A percentile compares a stretch with the other conserved stretches of the same genome.
Evolutionary conservation across 2,329 filamentous ascomycete genomes (phyloP).

Genomic region (Ascomycota sp.): DNA sequence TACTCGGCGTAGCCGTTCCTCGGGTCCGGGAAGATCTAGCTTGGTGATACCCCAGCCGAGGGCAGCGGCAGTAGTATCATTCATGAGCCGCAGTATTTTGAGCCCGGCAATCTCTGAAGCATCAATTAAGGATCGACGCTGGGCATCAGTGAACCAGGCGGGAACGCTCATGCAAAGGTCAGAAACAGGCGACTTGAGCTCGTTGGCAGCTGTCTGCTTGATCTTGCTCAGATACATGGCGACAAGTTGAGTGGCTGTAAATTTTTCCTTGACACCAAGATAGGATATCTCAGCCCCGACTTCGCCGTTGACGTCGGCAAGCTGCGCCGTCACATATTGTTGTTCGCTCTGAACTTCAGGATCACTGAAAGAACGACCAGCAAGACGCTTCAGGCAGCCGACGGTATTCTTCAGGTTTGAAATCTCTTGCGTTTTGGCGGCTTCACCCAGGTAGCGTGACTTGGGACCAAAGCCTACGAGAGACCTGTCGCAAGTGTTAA

Average conservation of each 20-base stretch:
- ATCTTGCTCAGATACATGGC: conserved; percentile 95
- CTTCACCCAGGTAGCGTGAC: conserved; percentile 80
- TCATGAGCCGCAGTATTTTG: conserved; percentile 84
- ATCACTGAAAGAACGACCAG: conserved; percentile 69
- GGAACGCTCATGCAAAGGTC: conserved; percentile 90
- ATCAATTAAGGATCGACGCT: conserved; percentile 76
- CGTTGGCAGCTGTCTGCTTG: conserved; percentile 66
- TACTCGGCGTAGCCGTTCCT: conserved; percentile 83
- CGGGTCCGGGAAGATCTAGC: conserved; percentile 67
- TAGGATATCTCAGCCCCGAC: conserved; percentile 89
- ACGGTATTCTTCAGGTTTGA: conserved; percentile 99
- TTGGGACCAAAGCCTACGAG: conserved; percentile 91
- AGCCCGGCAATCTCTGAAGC: conserved; percentile 85
- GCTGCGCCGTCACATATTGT: conserved; percentile 65
- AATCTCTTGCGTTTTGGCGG: conserved; percentile 96
- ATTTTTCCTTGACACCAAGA: conserved; percentile 84
- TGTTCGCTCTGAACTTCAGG: conserved; percentile 88
- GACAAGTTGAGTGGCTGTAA: conserved; percentile 81
- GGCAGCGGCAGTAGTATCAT: conserved; percentile 91
- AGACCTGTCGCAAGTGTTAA: conserved; percentile 31
- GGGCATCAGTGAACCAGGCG: conserved; percentile 89
- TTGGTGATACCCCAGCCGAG: conserved; percentile 97
- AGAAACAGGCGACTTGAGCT: conserved; percentile 77
- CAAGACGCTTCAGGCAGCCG: conserved; percentile 75
- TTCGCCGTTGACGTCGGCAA: conserved; percentile 83